Percentiles rank a stretch among this genome's conserved stretches.
These are phyloP conservation scores for Mortierella sp. DNA, from an alignment of 371 early-diverging fungal species.

Conservation along the genomic window DNA sequence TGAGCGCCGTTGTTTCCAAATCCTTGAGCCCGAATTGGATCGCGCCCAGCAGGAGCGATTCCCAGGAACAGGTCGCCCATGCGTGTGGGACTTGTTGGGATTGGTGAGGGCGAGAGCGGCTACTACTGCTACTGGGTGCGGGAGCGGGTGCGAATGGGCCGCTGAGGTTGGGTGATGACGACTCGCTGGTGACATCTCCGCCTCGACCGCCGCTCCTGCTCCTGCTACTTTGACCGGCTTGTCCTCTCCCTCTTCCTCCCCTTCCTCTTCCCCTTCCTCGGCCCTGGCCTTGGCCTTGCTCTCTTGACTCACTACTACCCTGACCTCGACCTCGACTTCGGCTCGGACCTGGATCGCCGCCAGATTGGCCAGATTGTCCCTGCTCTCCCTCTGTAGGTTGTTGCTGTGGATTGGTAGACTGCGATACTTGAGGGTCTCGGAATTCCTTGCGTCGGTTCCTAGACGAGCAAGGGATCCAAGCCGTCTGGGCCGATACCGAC, in stretches of 20 bases:
- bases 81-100: neutral
- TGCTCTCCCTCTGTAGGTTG: neutral
- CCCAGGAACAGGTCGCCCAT: slow-evolving; percentile 23
- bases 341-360: neutral
- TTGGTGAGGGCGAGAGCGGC: neutral
- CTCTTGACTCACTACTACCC: neutral
- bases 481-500: neutral
- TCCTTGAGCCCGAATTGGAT: neutral
- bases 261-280: neutral
- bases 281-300: neutral
- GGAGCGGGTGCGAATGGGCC: neutral
- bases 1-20: slow-evolving; percentile 13
- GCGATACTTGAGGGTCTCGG: neutral
- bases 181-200: neutral
- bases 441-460: neutral
- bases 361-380: too few species aligned
- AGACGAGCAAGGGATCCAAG: slow-evolving; percentile 23
- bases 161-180: neutral
- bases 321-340: neutral
- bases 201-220: neutral
- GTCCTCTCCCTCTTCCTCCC: neutral
- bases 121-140: neutral
- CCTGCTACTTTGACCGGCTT: neutral
- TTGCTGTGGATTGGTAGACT: neutral
- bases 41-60: slow-evolving; percentile 12